A percentile compares a stretch with the other conserved stretches of the same genome.
These are phyloP conservation scores for Trametes villosa DNA, from an alignment of 768 basidiomycete species.

Conservation along the genomic window DNA sequence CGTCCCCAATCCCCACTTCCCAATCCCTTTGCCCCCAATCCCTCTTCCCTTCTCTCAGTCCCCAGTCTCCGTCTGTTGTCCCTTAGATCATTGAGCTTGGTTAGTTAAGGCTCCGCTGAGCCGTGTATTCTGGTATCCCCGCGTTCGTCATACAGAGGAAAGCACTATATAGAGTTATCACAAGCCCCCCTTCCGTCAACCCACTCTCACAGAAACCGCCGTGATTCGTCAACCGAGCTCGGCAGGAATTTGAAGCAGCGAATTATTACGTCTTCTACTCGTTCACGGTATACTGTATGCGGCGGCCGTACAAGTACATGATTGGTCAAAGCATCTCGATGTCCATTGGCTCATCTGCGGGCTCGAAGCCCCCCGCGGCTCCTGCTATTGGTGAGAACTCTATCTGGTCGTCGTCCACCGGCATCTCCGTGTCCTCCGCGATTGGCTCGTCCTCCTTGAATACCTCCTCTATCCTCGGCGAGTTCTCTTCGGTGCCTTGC, in stretches of 20 bases:
- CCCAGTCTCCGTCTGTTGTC: slow-evolving; percentile 3
- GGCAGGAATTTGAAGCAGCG: neutral
- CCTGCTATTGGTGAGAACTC: slow-evolving; percentile 17
- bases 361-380: slow-evolving; percentile 7
- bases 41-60: too few species aligned
- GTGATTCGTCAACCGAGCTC: neutral
- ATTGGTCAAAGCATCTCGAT: slow-evolving; percentile 29
- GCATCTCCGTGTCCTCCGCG: slow-evolving; percentile 5
- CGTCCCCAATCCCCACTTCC: too few species aligned
- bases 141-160: neutral
- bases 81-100: slow-evolving; percentile 12
- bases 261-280: too few species aligned
- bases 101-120: neutral
- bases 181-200: too few species aligned
- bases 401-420: slow-evolving; percentile 16
- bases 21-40: too few species aligned
- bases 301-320: neutral
- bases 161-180: neutral
- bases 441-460: slow-evolving; percentile 1
- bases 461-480: slow-evolving; percentile 12
- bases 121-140: neutral
- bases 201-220: neutral
- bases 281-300: neutral
- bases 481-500: neutral
- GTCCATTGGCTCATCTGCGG: slow-evolving; percentile 34